Evolutionary conservation across 352 stramenopile species (phyloP).

Genomic region (Peronospora farinosa): DNA sequence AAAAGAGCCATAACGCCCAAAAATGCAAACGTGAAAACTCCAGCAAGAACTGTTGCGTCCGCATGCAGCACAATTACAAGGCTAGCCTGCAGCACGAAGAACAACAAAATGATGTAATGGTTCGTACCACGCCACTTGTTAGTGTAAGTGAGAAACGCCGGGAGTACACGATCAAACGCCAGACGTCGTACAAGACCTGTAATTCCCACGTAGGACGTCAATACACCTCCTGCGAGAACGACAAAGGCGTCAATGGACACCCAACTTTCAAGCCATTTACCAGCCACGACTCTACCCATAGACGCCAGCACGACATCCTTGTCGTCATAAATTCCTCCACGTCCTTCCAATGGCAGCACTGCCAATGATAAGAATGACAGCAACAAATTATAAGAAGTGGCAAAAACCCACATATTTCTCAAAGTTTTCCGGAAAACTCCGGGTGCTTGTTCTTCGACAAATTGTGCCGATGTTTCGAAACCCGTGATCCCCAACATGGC

Average conservation of each 20-base stretch:
- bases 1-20: slow-evolving; percentile 89
- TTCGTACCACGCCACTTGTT: slow-evolving; percentile 81
- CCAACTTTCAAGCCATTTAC: slow-evolving; percentile 59
- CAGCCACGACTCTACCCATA: slow-evolving; percentile 52
- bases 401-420: slow-evolving; percentile 82
- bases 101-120: slow-evolving; percentile 79
- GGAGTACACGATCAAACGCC: slow-evolving; percentile 66
- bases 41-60: slow-evolving; percentile 76
- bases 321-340: slow-evolving; percentile 55
- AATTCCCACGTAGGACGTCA: slow-evolving; percentile 89
- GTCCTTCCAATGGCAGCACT: slow-evolving; percentile 64
- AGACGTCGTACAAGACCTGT: slow-evolving; percentile 77
- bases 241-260: slow-evolving; percentile 86
- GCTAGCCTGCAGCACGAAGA: slow-evolving; percentile 63
- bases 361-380: slow-evolving; percentile 77
- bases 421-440: slow-evolving; percentile 79
- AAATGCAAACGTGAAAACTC: slow-evolving; percentile 91
- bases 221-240: slow-evolving; percentile 77
- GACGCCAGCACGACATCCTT: slow-evolving; percentile 70
- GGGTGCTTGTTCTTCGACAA: slow-evolving; percentile 85
- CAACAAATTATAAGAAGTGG: slow-evolving; percentile 84
- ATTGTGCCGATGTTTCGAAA: slow-evolving; percentile 88
- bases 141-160: slow-evolving; percentile 44
- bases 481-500: slow-evolving; percentile 89
- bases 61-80: slow-evolving; percentile 75